These are phyloP conservation scores for Datura wrightii DNA, from an alignment of 257 asterid genomes.

Conservation along the genomic window DNA sequence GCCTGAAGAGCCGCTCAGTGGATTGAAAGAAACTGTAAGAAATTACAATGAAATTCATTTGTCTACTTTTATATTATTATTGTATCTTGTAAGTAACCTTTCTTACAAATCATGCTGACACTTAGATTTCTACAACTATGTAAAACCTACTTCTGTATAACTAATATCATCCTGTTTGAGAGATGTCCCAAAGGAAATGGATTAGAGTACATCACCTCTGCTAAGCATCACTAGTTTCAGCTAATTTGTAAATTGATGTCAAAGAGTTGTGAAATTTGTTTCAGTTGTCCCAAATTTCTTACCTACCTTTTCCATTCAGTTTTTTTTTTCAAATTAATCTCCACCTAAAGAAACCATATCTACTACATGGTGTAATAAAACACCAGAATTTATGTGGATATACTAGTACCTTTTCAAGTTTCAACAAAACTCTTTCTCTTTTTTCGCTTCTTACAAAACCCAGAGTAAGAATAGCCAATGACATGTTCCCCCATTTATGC, in stretches of 20 bases:
- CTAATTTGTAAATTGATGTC: background rate
- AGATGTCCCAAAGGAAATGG: background rate
- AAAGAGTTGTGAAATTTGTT: background rate
- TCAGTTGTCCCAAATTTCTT: background rate
- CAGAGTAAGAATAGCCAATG: background rate
- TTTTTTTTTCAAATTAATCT: background rate
- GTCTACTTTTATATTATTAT: slow-evolving; percentile 15
- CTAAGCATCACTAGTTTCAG: slow-evolving; percentile 3
- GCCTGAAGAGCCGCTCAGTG: slow-evolving; percentile 84
- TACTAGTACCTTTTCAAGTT: background rate
- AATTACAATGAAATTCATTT: slow-evolving; percentile 8
- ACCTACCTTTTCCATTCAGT: background rate
- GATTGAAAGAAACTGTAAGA: slow-evolving; percentile 67
- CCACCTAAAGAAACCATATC: background rate
- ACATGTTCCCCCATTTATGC: slow-evolving; percentile 16
- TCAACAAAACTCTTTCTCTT: background rate
- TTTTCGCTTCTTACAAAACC: background rate
- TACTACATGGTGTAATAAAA: background rate
- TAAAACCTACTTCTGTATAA: background rate
- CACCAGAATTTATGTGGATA: slow-evolving; percentile 17
- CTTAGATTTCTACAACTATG: background rate
- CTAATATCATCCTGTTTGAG: background rate
- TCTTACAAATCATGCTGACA: background rate
- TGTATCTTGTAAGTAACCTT: background rate
- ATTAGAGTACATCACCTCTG: slow-evolving; percentile 9